phyloP scores from a whole-genome alignment of 305 asterid genomes.

The Fraxinus albicans region DNA sequence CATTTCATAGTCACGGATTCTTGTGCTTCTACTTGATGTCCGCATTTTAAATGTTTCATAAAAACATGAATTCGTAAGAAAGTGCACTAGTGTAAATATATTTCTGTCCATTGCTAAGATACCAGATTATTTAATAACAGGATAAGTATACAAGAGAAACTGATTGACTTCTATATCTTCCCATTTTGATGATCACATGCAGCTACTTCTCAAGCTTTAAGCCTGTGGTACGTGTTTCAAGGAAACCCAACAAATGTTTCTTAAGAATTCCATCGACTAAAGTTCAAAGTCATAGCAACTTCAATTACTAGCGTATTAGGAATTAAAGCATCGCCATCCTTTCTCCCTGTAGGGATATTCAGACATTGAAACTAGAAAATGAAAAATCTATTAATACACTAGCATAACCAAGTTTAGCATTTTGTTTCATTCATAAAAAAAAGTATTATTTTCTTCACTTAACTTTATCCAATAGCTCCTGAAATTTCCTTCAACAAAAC shows the following conservation, averaged over 20 bases:
- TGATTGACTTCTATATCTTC: background rate
- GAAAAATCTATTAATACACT: background rate
- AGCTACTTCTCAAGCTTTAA: background rate
- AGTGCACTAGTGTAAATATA: background rate
- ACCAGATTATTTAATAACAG: background rate
- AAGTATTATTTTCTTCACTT: background rate
- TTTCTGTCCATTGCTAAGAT: constrained; percentile 2
- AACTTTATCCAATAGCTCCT: background rate
- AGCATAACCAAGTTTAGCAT: background rate
- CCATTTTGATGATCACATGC: background rate
- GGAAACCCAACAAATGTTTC: background rate
- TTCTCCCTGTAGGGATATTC: background rate
- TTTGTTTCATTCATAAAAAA: background rate
- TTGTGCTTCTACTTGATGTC: background rate
- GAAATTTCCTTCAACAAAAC: background rate
- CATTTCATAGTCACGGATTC: constrained; percentile 12
- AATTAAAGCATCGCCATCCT: background rate
- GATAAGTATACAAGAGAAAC: background rate
- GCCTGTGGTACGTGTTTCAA: background rate
- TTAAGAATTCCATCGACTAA: background rate
- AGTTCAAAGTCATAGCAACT: background rate
- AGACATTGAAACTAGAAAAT: background rate
- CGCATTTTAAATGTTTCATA: background rate
- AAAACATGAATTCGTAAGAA: background rate
- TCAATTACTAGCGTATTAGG: background rate